Base-by-base conservation (phyloP, 2,329 filamentous ascomycete species). In the Colletotrichum noveboracense region DNA sequence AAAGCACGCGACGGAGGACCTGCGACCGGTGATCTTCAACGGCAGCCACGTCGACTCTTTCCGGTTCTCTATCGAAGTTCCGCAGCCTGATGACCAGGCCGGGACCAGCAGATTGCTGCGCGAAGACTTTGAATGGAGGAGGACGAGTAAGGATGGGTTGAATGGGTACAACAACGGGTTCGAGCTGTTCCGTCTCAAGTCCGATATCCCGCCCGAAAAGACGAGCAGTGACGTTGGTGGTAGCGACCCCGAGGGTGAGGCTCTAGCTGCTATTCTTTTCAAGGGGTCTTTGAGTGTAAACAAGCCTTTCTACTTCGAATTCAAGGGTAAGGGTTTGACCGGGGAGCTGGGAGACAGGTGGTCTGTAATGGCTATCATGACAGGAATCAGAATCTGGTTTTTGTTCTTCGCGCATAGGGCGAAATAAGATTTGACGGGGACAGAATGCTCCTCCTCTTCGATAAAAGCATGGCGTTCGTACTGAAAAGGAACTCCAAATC, bases 381-480 rank as follows among this genome's bases (percentile, higher is more conserved):
- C 58, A 7, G 58, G 58, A 21, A 24, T 62, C 4, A 62, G 58
- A 30, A 62, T 36, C 4, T 62, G 58, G 58, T 62, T 62, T 14
- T 21, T 62, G 5, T 62, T 62, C 58, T 62, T 62, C 18, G 30
- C 58, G 28, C 18, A 21, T 16, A 62, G 58, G 32, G 28, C 58
- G 3, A 62, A 36, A 14, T 38, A 38, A 9, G 36, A 18, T 38
- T 38, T 38, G 36, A 9, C 16, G 14, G 34, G 14, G 36, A 38
- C 2, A 4, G 14, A 38, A 0, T 1, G 14, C 7, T 38, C 2
- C 2, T 32, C 7, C 34, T 38, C 0, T 38, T 18, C 36, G 1
- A 0, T 0, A 38, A 38, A 38, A 38, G 14, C 14, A 16, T 38
- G 34, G 34, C 14, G 7, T 38, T 38, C 14, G 34, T 16, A 36